Conservation (phyloP, 805 yeast genomes). For the Candida nitratophila region DNA sequence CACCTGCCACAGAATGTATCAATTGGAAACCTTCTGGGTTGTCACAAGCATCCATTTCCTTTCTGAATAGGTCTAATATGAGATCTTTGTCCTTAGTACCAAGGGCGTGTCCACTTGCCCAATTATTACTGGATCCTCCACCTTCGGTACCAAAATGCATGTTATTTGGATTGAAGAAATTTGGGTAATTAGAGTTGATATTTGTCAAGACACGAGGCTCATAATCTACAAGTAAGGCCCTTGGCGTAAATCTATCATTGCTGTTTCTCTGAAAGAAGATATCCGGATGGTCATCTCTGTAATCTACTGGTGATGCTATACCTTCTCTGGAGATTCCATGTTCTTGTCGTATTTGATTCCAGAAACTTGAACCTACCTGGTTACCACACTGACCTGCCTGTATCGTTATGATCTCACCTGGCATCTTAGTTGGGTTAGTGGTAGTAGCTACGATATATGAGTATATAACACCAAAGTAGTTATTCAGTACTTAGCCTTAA, state of each 20-base stretch:
- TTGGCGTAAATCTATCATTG: constrained; percentile 70
- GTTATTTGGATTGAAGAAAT: constrained; percentile 78
- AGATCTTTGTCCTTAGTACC: constrained; percentile 65
- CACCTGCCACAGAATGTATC: constrained; percentile 95
- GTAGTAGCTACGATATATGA: too few relatives aligned
- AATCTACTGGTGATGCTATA: constrained; percentile 23
- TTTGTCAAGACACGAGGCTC: constrained; percentile 85
- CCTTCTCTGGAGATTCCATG: constrained; percentile 79
- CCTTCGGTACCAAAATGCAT: constrained; percentile 75
- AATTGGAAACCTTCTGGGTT: constrained; percentile 85
- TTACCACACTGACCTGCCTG: constrained; percentile 92
- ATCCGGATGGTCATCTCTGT: constrained; percentile 67
- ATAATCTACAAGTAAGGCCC: constrained; percentile 77
- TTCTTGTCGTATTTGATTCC: constrained; percentile 83
- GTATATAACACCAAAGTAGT: too few relatives aligned
- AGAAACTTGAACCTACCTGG: constrained; percentile 87
- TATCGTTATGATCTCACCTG: constrained; percentile 62
- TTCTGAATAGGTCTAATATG: constrained; percentile 75
- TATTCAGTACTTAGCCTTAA: too few relatives aligned
- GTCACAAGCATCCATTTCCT: constrained; percentile 88
- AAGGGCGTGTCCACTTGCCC: constrained; percentile 85
- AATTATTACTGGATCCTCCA: constrained; percentile 92
- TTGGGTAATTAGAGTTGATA: constrained; percentile 38
- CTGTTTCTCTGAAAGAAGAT: constrained; percentile 77
- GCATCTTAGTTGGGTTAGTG: constrained; percentile 21